phyloP scores from a whole-genome alignment of 2,329 filamentous ascomycete species.

The Colletotrichum camelliae region DNA sequence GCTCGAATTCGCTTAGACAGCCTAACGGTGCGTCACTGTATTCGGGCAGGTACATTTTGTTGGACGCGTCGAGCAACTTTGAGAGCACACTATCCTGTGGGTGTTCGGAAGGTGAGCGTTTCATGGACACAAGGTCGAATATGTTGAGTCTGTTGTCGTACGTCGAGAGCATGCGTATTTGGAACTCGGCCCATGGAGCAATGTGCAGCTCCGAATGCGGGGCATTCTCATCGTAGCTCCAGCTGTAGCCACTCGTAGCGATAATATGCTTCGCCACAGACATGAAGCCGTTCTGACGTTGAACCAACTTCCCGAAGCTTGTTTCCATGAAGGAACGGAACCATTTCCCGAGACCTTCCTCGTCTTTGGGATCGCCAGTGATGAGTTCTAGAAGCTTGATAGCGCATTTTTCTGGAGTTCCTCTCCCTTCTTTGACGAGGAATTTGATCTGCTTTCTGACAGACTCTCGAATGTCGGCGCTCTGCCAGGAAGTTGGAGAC shows the following conservation, averaged over 20 bases:
- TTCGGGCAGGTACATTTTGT: too few species aligned
- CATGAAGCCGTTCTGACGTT: too few species aligned
- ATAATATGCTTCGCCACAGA: too few species aligned
- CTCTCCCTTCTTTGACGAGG: not conserved
- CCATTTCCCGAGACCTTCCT: not conserved
- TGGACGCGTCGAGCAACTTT: too few species aligned
- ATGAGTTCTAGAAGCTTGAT: fast-evolving
- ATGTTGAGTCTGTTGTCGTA: not conserved
- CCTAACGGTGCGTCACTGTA: not conserved
- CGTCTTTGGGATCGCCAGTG: fast-evolving
- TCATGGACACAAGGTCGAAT: not conserved
- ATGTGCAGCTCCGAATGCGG: not conserved
- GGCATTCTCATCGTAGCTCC: too few species aligned
- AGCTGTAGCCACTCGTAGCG: too few species aligned
- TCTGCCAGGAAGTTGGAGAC: not conserved
- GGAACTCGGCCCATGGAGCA: not conserved
- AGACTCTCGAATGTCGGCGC: fast-evolving
- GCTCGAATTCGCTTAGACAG: too few species aligned
- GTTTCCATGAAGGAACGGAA: not conserved
- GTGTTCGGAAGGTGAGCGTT: not conserved
- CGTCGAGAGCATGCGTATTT: fast-evolving
- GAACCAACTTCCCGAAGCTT: not conserved
- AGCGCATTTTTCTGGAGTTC: not conserved
- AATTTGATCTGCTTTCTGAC: not conserved
- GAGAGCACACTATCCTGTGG: too few species aligned